Conservation (phyloP, 2,329 filamentous ascomycete species). For the Fusarium sp. region DNA sequence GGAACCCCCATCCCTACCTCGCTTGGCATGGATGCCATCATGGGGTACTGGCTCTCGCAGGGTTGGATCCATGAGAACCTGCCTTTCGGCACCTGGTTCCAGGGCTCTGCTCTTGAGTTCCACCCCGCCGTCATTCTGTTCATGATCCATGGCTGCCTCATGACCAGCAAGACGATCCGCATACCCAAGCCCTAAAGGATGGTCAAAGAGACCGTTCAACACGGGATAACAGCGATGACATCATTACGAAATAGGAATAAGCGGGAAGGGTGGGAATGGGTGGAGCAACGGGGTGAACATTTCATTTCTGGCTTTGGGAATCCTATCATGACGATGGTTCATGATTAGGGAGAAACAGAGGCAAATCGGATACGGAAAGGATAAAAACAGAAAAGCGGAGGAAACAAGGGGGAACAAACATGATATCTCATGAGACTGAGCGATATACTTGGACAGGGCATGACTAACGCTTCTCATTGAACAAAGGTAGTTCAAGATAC, state of each 20-base stretch:
- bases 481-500: conserved; percentile 45
- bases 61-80: conserved; percentile 83
- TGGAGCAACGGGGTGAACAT: conserved; percentile 2
- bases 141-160: conserved; percentile 88
- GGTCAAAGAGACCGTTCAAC: conserved; percentile 26
- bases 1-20: conserved; percentile 96
- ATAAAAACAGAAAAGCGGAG: conserved; percentile 7
- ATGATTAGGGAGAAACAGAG: not conserved
- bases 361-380: conserved; percentile 6
- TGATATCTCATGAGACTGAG: conserved; percentile 22
- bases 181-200: conserved; percentile 82
- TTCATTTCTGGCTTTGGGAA: not conserved
- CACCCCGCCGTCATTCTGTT: conserved; percentile 88
- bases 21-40: conserved; percentile 81
- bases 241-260: not conserved
- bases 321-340: not conserved
- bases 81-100: conserved; percentile 78
- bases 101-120: conserved; percentile 79
- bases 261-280: conserved; percentile 4
- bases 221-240: conserved; percentile 19
- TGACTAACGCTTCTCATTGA: conserved; percentile 43
- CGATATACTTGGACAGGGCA: conserved; percentile 34
- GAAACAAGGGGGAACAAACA: not conserved
- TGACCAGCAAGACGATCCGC: conserved; percentile 95
- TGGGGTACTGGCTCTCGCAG: conserved; percentile 89